A percentile compares a stretch with the other conserved stretches of the same genome.
Conservation (phyloP, 805 yeast genomes). For the Starmera dryadoides region DNA sequence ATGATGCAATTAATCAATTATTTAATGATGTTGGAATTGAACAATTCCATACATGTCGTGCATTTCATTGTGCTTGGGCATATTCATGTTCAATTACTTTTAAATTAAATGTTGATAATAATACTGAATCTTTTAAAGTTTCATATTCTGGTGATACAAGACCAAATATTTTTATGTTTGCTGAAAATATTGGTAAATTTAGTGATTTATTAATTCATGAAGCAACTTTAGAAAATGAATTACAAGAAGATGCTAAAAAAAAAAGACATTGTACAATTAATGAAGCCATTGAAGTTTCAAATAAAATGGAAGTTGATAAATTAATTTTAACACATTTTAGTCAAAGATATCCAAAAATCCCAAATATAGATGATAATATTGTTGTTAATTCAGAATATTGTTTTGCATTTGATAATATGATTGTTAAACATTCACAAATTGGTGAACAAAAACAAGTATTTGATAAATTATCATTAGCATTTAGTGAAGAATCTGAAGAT, state of each 20-base stretch:
- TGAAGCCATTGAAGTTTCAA: constrained; percentile 72
- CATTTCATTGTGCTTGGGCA: constrained; percentile 80
- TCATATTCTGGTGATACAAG: constrained; percentile 95
- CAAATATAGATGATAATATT: constrained; percentile 25
- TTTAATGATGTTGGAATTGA: constrained; percentile 35
- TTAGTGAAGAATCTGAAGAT: constrained; percentile 22
- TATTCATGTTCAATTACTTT: constrained; percentile 59
- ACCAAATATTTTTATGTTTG: constrained; percentile 58
- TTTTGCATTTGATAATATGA: constrained; percentile 67
- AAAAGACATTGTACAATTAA: constrained; percentile 85
- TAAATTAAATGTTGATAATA: constrained; percentile 20
- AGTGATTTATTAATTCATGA: constrained; percentile 85
- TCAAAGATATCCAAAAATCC: constrained; percentile 71
- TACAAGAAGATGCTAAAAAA: constrained; percentile 66
- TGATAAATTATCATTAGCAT: constrained; percentile 22
- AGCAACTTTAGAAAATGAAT: constrained; percentile 80
- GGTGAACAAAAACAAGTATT: constrained; percentile 26
- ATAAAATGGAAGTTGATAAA: constrained; percentile 63
- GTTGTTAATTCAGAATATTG: constrained; percentile 26
- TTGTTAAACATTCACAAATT: constrained; percentile 36
- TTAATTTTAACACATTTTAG: constrained; percentile 86
- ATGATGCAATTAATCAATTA: constrained; percentile 25
- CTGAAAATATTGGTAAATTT: constrained; percentile 49
- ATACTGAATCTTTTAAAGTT: constrained; percentile 44
- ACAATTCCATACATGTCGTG: constrained; percentile 55